Evolutionary conservation across 2,329 filamentous ascomycete genomes (phyloP), one percentile per base, ranked within the genome.

Genomic region (Talaromyces sp.): DNA sequence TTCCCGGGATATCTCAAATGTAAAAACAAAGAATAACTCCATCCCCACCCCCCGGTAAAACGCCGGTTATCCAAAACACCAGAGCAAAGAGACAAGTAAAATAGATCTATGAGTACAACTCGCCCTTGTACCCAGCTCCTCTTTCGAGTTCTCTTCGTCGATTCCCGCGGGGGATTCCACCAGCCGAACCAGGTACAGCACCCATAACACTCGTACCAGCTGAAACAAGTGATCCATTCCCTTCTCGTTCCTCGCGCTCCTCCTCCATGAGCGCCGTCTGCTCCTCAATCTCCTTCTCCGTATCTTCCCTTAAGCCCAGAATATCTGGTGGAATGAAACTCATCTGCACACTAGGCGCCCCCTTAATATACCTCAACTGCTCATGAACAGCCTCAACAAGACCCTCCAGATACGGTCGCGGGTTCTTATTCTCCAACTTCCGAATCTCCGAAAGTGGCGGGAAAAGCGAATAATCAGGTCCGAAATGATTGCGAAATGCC

Each of bases 401-500:
- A 30, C 87, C 86, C 43, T 86, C 80, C 16, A 96, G 77, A 55
- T 90, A 88, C 65, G 91, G 88, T 45, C 83, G 80, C 5, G 89
- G 82, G 65, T 96, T 95, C 64, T 88, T 85, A 69, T 97, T 97
- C 66, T 87, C 85, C 52, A 85, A 81, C 37, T 80, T 80, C 33
- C 76, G 73, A 58, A 80, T 77, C 62, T 93, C 88, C 44, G 91
- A 93, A 64, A 97, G 82, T 3, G 89, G 88, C 0, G 94, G 94
- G 68, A 97, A 94, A 13, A 99, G 82, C 20, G 87, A 88, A 65
- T 93, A 91, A 57, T 94, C 89, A 37, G 91, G 88, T 42, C 89
- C 85, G 75, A 99, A 99, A 58, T 95, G 91, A 58, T 90, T 86
- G 52, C 91, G 86, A 80, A 93, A 95, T 0, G 91, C 90, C 7